A percentile compares a stretch with the other conserved stretches of the same genome.
Conservation (phyloP, 108 stramenopile species). For the Epithemia pelagica region DNA sequence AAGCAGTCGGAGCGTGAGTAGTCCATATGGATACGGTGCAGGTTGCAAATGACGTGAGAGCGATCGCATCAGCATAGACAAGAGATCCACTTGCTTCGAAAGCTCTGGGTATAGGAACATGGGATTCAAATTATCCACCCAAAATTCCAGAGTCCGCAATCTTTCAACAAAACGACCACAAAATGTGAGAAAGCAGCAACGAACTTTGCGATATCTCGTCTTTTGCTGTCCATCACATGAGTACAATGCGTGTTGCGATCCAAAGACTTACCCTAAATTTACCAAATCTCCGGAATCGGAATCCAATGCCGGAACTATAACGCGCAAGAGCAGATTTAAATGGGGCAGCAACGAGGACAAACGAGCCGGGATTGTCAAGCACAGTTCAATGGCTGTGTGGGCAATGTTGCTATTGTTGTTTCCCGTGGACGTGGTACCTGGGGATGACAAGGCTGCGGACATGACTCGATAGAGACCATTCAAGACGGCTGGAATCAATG, state of each 20-base stretch:
- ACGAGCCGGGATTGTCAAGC: slow-evolving; percentile 87
- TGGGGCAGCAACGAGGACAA: slow-evolving; percentile 88
- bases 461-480: slow-evolving; percentile 77
- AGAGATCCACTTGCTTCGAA: slow-evolving; percentile 35
- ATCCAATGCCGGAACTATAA: slow-evolving; percentile 82
- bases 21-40: slow-evolving; percentile 90
- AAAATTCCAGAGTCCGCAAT: slow-evolving; percentile 91
- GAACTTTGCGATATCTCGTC: background rate
- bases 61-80: slow-evolving; percentile 66
- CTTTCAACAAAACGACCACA: slow-evolving; percentile 16
- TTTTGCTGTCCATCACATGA: too few species aligned
- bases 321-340: slow-evolving; percentile 78
- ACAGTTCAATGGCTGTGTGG: slow-evolving; percentile 77
- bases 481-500: slow-evolving; percentile 67
- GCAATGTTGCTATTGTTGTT: slow-evolving; percentile 29
- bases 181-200: background rate
- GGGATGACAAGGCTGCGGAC: slow-evolving; percentile 18
- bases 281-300: slow-evolving; percentile 77
- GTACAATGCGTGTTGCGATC: background rate
- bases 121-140: slow-evolving; percentile 94
- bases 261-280: slow-evolving; percentile 60
- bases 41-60: slow-evolving; percentile 86
- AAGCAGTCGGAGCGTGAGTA: slow-evolving; percentile 18
- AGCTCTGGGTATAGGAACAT: slow-evolving; percentile 75
- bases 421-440: too few species aligned